Conservation (phyloP, 2,329 filamentous ascomycete genomes). For the Aspergillus spinulosporus region DNA sequence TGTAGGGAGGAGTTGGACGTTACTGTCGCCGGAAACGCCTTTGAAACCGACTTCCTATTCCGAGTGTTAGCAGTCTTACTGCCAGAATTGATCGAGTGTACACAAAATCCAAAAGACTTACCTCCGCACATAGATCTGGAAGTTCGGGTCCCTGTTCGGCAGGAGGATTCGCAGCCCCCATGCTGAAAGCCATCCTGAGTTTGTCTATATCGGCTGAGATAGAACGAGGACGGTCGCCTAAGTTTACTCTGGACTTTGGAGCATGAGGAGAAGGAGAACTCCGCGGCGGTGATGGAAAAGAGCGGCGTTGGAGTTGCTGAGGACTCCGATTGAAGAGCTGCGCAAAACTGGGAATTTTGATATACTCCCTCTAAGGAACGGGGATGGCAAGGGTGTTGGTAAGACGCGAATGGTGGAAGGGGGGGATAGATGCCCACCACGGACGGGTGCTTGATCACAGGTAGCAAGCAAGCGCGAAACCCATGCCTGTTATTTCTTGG, state of each 20-base stretch:
- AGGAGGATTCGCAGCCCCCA: conserved; percentile 47
- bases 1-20: conserved; percentile 73
- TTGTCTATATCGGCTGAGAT: conserved; percentile 40
- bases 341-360: conserved; percentile 46
- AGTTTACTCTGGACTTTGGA: conserved; percentile 31
- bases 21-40: conserved; percentile 75
- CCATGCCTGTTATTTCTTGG: conserved; percentile 2
- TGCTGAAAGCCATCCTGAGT: conserved; percentile 64
- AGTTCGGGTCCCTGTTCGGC: conserved; percentile 65
- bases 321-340: conserved; percentile 47
- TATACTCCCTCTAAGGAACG: conserved; percentile 30
- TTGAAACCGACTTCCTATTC: conserved; percentile 75
- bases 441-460: conserved; percentile 5
- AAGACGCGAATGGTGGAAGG: conserved; percentile 15
- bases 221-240: conserved; percentile 40
- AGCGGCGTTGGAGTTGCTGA: conserved; percentile 45
- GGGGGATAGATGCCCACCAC: conserved; percentile 2
- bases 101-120: conserved; percentile 38
- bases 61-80: conserved; percentile 13
- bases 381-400: conserved; percentile 14
- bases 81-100: background rate
- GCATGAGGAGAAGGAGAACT: conserved; percentile 43
- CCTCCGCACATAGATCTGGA: conserved; percentile 79
- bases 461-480: conserved; percentile 1
- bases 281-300: conserved; percentile 40